phyloP scores from a whole-genome alignment of 2,329 filamentous ascomycete species.

The Trichoderma sp. region DNA sequence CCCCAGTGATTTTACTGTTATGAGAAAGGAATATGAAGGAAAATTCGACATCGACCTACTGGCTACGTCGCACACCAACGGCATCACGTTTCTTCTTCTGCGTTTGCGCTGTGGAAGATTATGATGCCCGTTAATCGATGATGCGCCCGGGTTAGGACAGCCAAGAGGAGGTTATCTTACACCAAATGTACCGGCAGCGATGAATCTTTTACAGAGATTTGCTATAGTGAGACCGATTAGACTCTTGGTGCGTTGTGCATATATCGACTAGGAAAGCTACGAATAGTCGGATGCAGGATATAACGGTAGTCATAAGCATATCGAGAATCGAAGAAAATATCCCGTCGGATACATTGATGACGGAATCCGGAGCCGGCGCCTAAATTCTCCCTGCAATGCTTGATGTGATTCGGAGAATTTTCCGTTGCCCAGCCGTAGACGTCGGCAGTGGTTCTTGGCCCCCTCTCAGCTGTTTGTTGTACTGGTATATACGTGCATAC shows the following conservation, averaged over 20 bases:
- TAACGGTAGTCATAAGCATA: neutral
- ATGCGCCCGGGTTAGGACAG: neutral
- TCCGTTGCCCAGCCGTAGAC: neutral
- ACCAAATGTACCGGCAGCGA: neutral
- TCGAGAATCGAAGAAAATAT: neutral
- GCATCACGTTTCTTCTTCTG: neutral
- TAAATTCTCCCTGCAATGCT: neutral
- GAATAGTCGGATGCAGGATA: neutral
- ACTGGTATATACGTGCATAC: neutral
- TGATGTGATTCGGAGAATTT: neutral
- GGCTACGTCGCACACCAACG: fast-evolving
- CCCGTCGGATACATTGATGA: neutral
- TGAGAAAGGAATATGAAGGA: neutral
- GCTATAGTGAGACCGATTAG: neutral
- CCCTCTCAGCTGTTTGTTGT: neutral
- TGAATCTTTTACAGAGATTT: neutral
- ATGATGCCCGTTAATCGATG: neutral
- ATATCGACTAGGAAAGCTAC: neutral
- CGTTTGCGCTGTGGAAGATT: neutral
- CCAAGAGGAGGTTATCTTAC: neutral
- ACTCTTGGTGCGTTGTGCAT: neutral
- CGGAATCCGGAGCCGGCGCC: neutral
- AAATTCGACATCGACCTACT: neutral
- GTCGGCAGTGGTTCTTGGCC: neutral
- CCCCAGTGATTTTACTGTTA: neutral